Evolutionary conservation across 202 grass and related monocot species (phyloP).

Genomic region (Carex arenaria): DNA sequence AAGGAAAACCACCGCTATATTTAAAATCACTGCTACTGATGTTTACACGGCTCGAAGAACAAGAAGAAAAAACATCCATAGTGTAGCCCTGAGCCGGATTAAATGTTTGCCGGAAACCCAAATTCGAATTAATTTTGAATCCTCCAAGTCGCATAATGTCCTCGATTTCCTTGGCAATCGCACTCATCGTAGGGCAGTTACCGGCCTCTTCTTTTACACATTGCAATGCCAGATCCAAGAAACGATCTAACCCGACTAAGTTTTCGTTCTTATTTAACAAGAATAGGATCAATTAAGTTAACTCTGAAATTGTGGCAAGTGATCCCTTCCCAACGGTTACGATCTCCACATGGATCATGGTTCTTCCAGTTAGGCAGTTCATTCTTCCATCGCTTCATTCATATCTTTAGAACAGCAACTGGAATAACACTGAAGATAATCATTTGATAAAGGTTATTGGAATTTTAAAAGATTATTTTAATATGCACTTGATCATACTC

Average conservation of each 20-base stretch:
- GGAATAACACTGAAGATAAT: too few relatives aligned
- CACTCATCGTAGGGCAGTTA: conserved; percentile 30
- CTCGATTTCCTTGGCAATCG: conserved; percentile 34
- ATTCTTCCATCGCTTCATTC: too few relatives aligned
- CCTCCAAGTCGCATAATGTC: neutral
- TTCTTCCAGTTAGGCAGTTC: too few relatives aligned
- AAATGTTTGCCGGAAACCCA: neutral
- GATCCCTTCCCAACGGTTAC: too few relatives aligned
- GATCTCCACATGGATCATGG: too few relatives aligned
- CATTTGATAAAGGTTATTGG: too few relatives aligned
- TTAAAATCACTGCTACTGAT: conserved; percentile 51
- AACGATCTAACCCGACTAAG: conserved; percentile 19
- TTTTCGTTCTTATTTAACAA: conserved; percentile 6
- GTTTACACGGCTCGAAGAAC: conserved; percentile 15
- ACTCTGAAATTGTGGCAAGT: too few relatives aligned
- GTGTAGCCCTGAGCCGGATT: neutral
- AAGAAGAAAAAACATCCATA: conserved; percentile 22
- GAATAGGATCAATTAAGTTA: conserved; percentile 27
- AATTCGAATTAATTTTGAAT: too few relatives aligned
- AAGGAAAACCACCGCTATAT: conserved; percentile 61
- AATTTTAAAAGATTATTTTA: too few relatives aligned
- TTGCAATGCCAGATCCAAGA: conserved; percentile 27
- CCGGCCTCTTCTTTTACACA: conserved; percentile 15
- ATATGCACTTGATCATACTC: too few relatives aligned
- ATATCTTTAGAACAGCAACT: too few relatives aligned